Percentiles rank a stretch among this genome's conserved stretches.
Evolutionary conservation across 345 rosid species (phyloP).

Genomic region (Lepidium aucheri): DNA sequence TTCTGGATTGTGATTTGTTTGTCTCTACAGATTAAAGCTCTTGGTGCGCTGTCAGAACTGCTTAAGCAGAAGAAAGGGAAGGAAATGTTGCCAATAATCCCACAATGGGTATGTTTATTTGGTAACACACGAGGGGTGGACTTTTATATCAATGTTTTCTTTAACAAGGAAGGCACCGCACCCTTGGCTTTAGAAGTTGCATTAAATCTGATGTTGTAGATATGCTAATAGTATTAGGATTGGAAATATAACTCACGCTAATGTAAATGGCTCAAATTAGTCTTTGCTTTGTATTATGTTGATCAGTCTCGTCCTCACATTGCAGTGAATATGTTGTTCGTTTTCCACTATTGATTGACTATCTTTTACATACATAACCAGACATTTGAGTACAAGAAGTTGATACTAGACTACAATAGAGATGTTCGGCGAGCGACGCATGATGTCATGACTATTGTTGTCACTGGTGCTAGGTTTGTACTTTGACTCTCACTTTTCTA

Average conservation of each 20-base stretch:
- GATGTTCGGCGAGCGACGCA: slow-evolving; percentile 94
- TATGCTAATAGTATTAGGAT: not conserved
- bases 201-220: not conserved
- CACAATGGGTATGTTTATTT: slow-evolving; percentile 76
- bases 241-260: not conserved
- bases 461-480: slow-evolving; percentile 66
- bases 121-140: not conserved
- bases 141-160: not conserved
- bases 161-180: not conserved
- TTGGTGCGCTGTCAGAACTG: slow-evolving; percentile 49
- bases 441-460: slow-evolving; percentile 75
- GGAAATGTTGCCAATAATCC: slow-evolving; percentile 54
- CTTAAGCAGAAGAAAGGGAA: slow-evolving; percentile 70
- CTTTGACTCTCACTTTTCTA: slow-evolving; percentile 16
- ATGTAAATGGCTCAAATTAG: not conserved
- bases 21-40: slow-evolving; percentile 76
- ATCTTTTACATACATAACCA: slow-evolving; percentile 18
- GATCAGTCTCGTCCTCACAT: slow-evolving; percentile 1
- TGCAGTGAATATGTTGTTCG: not conserved
- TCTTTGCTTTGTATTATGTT: not conserved
- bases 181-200: not conserved
- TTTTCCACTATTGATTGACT: not conserved
- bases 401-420: slow-evolving; percentile 81
- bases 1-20: slow-evolving; percentile 7
- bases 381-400: slow-evolving; percentile 87